Base-by-base conservation (phyloP, 495 filamentous ascomycete species). In the Aspergillus baeticus region DNA sequence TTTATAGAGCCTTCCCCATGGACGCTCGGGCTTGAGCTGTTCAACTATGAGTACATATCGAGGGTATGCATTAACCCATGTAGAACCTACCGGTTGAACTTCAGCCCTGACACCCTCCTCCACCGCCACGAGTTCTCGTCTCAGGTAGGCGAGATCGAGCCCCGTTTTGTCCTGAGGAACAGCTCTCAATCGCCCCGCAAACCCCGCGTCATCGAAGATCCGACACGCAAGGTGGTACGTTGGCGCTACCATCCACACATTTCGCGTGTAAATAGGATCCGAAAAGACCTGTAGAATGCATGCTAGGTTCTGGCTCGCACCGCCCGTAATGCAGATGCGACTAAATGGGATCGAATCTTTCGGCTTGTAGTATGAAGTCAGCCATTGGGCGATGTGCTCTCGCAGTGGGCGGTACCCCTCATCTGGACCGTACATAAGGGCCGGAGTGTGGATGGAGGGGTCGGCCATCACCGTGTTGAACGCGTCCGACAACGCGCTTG, bases 291-390 rank as follows among this genome's bases (percentile, higher is more conserved):
- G 79, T 23, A 97, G 73, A 3, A 92, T 69, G 58, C 80, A 85
- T 1, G 86, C 88, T 7, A 96, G 70, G 62, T 83, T 88, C 69
- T 93, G 90, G 47, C 79, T 84, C 2, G 92, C 92, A 13, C 84
- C 92, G 31, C 89, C 87, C 0, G 91, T 90, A 63, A 97, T 87
- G 68, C 85, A 87, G 42, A 96, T 87, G 41, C 90, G 78, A 5
- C 82, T 77, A 1, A 76, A 36, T 1, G 66, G 55, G n/a, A 82
- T 70, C 0, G 74, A 67, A 0, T 66, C 58, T 20, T 49, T 17
- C 0, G 80, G 77, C 23, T 67, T 63, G 55, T 92, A 96, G 58
- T 85, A 87, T 0, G 59, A 49, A 0, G 71, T 75, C n/a, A 92
- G 70, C 90, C 91, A 96, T 33, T 67, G 54, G 31, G 88, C 85